These are phyloP conservation scores for Beverwykella pulmonaria DNA, from an alignment of 495 filamentous ascomycete genomes.

Conservation along the genomic window DNA sequence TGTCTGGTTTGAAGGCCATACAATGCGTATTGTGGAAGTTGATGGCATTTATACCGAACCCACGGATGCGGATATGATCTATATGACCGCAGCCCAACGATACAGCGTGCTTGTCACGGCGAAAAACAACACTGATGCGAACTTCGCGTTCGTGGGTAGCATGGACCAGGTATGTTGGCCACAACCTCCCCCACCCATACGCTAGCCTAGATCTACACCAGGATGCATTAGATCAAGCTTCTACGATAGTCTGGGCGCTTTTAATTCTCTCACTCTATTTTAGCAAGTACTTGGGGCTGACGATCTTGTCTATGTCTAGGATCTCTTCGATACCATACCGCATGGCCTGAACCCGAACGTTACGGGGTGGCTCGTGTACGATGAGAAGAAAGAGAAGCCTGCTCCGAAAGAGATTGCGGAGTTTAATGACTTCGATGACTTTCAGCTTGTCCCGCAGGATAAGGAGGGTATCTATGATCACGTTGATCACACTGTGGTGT, in stretches of 20 bases:
- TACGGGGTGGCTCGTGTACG: slow-evolving; percentile 79
- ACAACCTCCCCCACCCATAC: not conserved
- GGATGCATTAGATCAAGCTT: slow-evolving; percentile 4
- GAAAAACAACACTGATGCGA: slow-evolving; percentile 58
- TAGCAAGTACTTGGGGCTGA: slow-evolving; percentile 13
- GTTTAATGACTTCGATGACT: slow-evolving; percentile 73
- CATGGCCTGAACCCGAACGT: slow-evolving; percentile 69
- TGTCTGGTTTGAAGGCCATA: slow-evolving; percentile 56
- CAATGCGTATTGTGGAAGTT: slow-evolving; percentile 68
- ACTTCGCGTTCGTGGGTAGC: slow-evolving; percentile 68
- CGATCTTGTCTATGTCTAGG: slow-evolving; percentile 47
- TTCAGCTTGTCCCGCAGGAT: slow-evolving; percentile 68
- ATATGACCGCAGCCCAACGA: slow-evolving; percentile 69
- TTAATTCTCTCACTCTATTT: not conserved
- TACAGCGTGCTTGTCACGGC: slow-evolving; percentile 67
- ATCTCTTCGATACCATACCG: slow-evolving; percentile 70
- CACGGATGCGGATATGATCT: slow-evolving; percentile 58
- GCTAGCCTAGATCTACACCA: not conserved
- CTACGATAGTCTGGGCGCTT: not conserved
- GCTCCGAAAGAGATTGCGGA: slow-evolving; percentile 50
- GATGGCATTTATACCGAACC: slow-evolving; percentile 72
- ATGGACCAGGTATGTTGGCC: slow-evolving; percentile 53
- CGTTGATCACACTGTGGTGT: slow-evolving; percentile 61
- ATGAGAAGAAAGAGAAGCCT: slow-evolving; percentile 61
- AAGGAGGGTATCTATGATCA: slow-evolving; percentile 57